phyloP scores from a whole-genome alignment of 2,329 filamentous ascomycete species.

The Claviceps maximensis region DNA sequence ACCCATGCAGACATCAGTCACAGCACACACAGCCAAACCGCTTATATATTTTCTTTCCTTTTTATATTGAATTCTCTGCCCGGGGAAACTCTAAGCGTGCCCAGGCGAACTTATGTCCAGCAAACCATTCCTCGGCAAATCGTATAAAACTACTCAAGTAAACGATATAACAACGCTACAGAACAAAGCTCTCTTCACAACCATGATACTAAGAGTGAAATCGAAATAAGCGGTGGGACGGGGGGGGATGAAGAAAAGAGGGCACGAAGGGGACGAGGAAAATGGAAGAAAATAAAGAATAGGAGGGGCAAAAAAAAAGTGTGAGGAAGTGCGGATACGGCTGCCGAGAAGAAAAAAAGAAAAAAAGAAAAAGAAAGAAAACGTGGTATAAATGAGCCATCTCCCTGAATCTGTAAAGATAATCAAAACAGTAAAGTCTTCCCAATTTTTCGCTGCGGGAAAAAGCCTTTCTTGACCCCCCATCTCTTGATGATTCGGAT shows the following conservation, averaged over 20 bases:
- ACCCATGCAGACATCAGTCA: too few species aligned
- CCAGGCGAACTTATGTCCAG: not conserved
- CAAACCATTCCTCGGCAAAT: not conserved
- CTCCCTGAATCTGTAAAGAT: not conserved
- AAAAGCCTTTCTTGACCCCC: not conserved
- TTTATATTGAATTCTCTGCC: not conserved
- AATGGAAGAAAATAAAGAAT: not conserved
- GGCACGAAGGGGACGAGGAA: not conserved
- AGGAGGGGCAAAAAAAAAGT: not conserved
- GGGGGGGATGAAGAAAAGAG: not conserved
- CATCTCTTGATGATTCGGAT: not conserved
- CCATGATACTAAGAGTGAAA: not conserved
- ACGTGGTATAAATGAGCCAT: not conserved
- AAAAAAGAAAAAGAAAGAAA: not conserved
- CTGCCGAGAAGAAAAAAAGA: not conserved
- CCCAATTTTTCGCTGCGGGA: not conserved
- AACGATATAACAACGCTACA: conserved; percentile 2
- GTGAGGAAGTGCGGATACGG: too few species aligned
- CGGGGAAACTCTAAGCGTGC: not conserved
- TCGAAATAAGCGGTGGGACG: not conserved
- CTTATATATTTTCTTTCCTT: not conserved
- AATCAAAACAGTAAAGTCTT: not conserved
- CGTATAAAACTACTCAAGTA: conserved; percentile 1
- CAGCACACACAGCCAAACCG: too few species aligned
- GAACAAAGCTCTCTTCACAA: not conserved